phyloP scores from a whole-genome alignment of 495 filamentous ascomycete genomes.

The Penicillium taxi region DNA sequence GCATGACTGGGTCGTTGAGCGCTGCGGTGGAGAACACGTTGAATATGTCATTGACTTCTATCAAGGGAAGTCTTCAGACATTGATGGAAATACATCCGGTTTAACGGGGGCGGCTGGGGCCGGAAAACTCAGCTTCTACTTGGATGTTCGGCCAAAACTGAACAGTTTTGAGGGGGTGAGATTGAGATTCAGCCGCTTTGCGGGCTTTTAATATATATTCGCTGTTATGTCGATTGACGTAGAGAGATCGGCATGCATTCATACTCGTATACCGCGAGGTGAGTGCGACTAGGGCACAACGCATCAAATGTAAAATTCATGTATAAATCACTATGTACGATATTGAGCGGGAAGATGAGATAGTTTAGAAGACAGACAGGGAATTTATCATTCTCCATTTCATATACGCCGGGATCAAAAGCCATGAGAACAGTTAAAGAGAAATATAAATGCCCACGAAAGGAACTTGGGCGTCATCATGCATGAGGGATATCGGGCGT shows the following conservation, averaged over 20 bases:
- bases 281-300: constrained; percentile 19
- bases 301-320: constrained; percentile 31
- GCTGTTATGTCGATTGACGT: too few relatives aligned
- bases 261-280: constrained; percentile 20
- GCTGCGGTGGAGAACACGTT: constrained; percentile 71
- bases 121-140: constrained; percentile 75
- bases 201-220: constrained; percentile 52
- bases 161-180: constrained; percentile 84
- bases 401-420: constrained; percentile 6
- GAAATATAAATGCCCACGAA: constrained; percentile 11
- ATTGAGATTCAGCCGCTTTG: constrained; percentile 61
- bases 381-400: constrained; percentile 21
- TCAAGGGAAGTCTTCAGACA: constrained; percentile 51
- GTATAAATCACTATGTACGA: constrained; percentile 38
- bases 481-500: constrained; percentile 25
- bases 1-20: constrained; percentile 94
- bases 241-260: too few relatives aligned
- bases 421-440: constrained; percentile 9
- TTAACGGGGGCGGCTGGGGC: constrained; percentile 41
- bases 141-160: constrained; percentile 92
- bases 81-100: constrained; percentile 16
- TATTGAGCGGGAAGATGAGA: constrained; percentile 18
- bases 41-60: constrained; percentile 99
- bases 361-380: constrained; percentile 10
- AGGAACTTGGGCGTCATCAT: constrained; percentile 6